Percentiles rank a stretch among this genome's conserved stretches.
These are phyloP conservation scores for Kokia cookei DNA, from an alignment of 441 rosid genomes.

Conservation along the genomic window DNA sequence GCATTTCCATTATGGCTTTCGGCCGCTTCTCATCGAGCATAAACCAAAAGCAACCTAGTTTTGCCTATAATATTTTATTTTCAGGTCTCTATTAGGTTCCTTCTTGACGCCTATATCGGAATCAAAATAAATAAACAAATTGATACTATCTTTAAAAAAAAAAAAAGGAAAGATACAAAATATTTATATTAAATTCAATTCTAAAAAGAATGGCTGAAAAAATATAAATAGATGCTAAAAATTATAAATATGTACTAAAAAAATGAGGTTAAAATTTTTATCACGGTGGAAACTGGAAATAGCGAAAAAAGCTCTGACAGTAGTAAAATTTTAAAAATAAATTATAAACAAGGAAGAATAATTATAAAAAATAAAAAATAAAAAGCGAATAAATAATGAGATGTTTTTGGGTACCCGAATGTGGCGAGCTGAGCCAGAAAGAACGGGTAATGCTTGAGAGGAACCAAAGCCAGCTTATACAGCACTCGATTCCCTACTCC, in stretches of 20 bases:
- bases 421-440: constrained; percentile 95
- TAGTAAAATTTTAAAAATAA: background rate
- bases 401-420: constrained; percentile 50
- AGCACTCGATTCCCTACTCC: constrained; percentile 89
- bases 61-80: background rate
- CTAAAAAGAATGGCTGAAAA: too few relatives aligned
- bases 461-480: constrained; percentile 77
- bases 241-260: background rate
- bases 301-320: constrained; percentile 1
- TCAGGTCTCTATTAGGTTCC: too few relatives aligned
- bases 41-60: background rate
- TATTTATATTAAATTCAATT: too few relatives aligned
- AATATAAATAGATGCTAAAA: too few relatives aligned
- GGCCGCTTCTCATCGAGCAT: background rate
- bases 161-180: too few relatives aligned
- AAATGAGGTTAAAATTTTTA: background rate
- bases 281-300: background rate
- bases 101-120: too few relatives aligned
- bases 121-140: too few relatives aligned
- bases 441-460: constrained; percentile 87
- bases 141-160: too few relatives aligned
- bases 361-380: background rate
- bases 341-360: background rate
- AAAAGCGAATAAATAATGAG: background rate
- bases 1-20: background rate